These are phyloP conservation scores for Musa troglodytarum DNA, from an alignment of 176 grass and related monocot genomes.

Conservation along the genomic window DNA sequence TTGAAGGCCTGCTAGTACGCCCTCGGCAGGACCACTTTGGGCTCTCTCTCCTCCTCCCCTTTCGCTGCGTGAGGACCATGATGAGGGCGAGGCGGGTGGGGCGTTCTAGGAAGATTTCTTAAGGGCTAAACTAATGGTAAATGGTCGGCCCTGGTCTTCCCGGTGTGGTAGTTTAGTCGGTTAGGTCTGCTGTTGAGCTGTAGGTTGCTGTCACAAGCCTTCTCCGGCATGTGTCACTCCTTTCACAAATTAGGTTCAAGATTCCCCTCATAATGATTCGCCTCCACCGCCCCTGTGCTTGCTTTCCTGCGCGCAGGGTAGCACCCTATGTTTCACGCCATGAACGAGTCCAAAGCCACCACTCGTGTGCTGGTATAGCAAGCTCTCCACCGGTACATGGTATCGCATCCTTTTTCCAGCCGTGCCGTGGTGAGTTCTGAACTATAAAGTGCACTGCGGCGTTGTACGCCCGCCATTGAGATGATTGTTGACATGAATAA, in stretches of 20 bases:
- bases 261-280: background rate
- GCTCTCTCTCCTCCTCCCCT: background rate
- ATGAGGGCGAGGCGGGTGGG: background rate
- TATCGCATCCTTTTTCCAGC: too few species aligned
- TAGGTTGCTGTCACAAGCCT: background rate
- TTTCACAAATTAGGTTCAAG: background rate
- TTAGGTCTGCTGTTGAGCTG: background rate
- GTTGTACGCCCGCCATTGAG: too few species aligned
- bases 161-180: background rate
- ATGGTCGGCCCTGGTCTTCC: background rate
- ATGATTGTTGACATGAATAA: too few species aligned
- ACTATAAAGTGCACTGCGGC: too few species aligned
- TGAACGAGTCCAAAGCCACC: too few species aligned
- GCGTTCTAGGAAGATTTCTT: background rate
- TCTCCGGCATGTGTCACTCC: background rate
- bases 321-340: too few species aligned
- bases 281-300: background rate
- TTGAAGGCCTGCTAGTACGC: background rate
- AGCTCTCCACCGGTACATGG: too few species aligned
- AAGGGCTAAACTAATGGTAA: background rate
- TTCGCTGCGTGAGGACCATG: constrained; percentile 3
- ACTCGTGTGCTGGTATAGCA: too few species aligned
- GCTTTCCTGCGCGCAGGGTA: background rate
- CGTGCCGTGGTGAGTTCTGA: too few species aligned
- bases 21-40: background rate